Conservation (phyloP, 192 early-diverging fungal genomes). For the Lunasporangiospora selenospora region DNA sequence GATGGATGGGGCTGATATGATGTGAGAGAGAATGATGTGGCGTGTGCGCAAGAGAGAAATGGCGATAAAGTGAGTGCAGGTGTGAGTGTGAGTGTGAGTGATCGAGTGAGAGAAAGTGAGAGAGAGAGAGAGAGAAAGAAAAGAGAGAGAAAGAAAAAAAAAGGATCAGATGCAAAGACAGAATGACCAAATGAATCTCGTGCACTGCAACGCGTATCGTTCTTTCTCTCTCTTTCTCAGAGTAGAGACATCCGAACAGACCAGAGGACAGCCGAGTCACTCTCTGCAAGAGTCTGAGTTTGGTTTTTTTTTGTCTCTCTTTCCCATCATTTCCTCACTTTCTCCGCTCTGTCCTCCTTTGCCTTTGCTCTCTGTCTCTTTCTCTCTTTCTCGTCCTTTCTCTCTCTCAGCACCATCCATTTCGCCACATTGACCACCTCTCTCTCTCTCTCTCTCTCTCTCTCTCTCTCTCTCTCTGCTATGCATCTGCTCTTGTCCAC, state of each 20-base stretch:
- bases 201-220: too few relatives aligned
- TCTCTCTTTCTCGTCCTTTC: not conserved
- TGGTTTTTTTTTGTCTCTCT: not conserved
- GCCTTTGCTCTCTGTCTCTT: not conserved
- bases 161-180: not conserved
- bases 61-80: not conserved
- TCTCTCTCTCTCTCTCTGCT: not conserved
- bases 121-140: not conserved
- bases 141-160: not conserved
- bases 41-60: not conserved
- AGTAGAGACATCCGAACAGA: too few relatives aligned
- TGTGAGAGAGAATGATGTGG: not conserved
- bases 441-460: not conserved
- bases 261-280: too few relatives aligned
- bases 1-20: conserved; percentile 1
- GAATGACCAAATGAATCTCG: too few relatives aligned
- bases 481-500: not conserved
- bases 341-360: not conserved
- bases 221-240: too few relatives aligned
- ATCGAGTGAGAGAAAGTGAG: not conserved
- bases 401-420: too few relatives aligned
- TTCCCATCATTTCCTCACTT: not conserved
- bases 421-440: too few relatives aligned
- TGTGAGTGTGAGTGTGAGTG: not conserved
- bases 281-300: too few relatives aligned